These are phyloP conservation scores for Chloropicon primus DNA, from an alignment of 139 green algal genomes.

Conservation along the genomic window DNA sequence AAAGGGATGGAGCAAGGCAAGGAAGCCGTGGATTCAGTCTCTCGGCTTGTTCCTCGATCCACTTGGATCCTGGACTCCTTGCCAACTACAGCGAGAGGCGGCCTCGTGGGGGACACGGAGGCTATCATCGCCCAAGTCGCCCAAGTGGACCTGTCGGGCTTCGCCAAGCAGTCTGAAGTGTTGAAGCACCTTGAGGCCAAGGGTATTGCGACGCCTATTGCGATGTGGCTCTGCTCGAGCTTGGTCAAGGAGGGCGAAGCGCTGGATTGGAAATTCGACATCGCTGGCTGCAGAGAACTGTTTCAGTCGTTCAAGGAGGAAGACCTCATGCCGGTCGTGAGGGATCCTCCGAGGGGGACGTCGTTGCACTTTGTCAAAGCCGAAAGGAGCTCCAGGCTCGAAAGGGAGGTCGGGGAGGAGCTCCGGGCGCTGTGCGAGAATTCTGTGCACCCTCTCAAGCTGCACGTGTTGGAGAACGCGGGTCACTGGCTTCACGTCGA, in stretches of 20 bases:
- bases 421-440: background rate
- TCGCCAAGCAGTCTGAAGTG: background rate
- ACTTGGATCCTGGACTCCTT: conserved; percentile 14
- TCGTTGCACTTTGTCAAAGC: conserved; percentile 5
- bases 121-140: background rate
- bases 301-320: conserved; percentile 2
- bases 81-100: background rate
- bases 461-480: conserved; percentile 39
- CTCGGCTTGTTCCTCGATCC: background rate
- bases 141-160: background rate
- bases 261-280: conserved; percentile 6
- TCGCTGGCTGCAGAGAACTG: background rate
- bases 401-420: background rate
- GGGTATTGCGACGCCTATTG: background rate
- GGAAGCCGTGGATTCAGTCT: too few relatives aligned
- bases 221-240: background rate
- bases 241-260: background rate
- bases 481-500: conserved; percentile 70
- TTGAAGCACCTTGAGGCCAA: background rate
- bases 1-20: background rate
- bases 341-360: background rate
- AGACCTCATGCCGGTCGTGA: background rate
- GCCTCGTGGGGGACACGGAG: background rate
- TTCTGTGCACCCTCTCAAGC: background rate
- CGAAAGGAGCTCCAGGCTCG: background rate